phyloP scores from a whole-genome alignment of 2,329 filamentous ascomycete species.

The Helotiales sp. region DNA sequence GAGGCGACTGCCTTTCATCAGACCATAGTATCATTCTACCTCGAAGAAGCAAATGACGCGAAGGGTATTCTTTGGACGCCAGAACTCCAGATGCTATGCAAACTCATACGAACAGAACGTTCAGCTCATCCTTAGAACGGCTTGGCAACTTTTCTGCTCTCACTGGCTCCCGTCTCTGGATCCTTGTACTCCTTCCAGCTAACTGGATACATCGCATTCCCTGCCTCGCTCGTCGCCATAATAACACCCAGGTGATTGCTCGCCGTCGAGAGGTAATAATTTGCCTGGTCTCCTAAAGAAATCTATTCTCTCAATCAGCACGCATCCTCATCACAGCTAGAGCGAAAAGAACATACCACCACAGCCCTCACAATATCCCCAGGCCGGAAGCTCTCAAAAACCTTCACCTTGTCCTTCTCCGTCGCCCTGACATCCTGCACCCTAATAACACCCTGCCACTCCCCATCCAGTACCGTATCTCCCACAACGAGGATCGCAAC shows the following conservation, averaged over 20 bases:
- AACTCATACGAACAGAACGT: neutral
- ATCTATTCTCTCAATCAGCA: conserved; percentile 61
- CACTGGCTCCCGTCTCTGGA: conserved; percentile 71
- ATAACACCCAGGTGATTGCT: conserved; percentile 91
- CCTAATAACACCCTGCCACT: conserved; percentile 83
- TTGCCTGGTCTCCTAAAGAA: conserved; percentile 87
- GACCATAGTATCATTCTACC: neutral
- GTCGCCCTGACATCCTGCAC: conserved; percentile 91
- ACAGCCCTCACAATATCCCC: conserved; percentile 88
- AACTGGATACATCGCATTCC: conserved; percentile 88
- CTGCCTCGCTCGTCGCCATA: conserved; percentile 84
- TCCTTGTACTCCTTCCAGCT: conserved; percentile 96
- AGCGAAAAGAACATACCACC: conserved; percentile 55
- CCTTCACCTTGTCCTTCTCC: conserved; percentile 92
- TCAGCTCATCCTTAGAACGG: conserved; percentile 58
- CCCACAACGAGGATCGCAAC: conserved; percentile 85
- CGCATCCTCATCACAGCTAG: neutral
- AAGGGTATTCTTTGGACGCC: neutral
- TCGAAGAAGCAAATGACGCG: neutral
- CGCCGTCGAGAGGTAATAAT: conserved; percentile 92
- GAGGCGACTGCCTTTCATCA: neutral
- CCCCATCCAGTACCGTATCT: conserved; percentile 68
- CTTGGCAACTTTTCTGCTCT: conserved; percentile 90
- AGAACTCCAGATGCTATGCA: conserved; percentile 13
- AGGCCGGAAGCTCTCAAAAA: conserved; percentile 87